Evolutionary conservation across 306 rosid genomes (phyloP).

Genomic region (Begonia peltatifolia): DNA sequence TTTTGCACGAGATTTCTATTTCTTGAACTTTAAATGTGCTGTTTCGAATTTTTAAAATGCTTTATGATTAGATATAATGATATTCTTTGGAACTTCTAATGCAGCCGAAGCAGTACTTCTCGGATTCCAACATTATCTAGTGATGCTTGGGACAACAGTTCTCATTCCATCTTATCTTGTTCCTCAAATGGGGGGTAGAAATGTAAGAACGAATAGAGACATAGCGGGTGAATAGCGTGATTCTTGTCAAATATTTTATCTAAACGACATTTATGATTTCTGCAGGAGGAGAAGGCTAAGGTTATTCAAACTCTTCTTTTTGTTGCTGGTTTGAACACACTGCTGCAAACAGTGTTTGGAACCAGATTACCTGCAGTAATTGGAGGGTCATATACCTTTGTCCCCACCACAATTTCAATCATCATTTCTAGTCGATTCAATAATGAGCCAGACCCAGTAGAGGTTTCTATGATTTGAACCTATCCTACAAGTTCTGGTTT

Average conservation of each 20-base stretch:
- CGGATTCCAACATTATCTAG: conserved; percentile 96
- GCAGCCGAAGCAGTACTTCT: conserved; percentile 99
- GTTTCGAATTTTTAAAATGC: no score
- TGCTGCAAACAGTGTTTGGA: conserved; percentile 72
- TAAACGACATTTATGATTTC: conserved; percentile 4
- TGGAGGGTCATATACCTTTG: conserved; percentile 92
- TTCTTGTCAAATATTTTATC: background rate
- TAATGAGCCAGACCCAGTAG: conserved; percentile 40
- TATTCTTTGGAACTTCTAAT: conserved; percentile 7
- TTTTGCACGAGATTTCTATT: no score
- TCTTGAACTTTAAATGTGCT: no score
- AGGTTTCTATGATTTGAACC: conserved; percentile 22
- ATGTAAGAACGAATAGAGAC: conserved; percentile 38
- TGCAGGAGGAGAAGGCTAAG: conserved; percentile 83
- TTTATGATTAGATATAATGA: no score
- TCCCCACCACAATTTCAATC: conserved; percentile 88
- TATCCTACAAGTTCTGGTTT: no score
- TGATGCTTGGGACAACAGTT: conserved; percentile 94
- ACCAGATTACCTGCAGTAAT: conserved; percentile 87
- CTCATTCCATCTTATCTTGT: conserved; percentile 91
- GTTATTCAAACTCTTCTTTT: conserved; percentile 91
- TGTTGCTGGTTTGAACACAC: conserved; percentile 95
- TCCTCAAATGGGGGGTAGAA: conserved; percentile 99
- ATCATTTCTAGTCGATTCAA: conserved; percentile 84
- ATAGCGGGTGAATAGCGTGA: background rate